These are phyloP conservation scores for Carex cristatella DNA, from an alignment of 176 grass and related monocot species.

Conservation along the genomic window DNA sequence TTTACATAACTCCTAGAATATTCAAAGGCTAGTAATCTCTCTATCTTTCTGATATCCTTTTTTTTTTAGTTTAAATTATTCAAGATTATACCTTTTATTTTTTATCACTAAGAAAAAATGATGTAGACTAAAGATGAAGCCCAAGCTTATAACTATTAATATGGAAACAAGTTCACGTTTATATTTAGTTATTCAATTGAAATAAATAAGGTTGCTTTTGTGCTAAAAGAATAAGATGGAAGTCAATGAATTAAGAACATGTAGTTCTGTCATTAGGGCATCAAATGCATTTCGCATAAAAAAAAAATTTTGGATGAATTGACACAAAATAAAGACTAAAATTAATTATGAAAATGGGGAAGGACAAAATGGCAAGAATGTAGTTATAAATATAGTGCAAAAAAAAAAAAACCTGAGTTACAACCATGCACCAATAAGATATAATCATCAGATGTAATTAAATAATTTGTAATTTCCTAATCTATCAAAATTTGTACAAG, in stretches of 20 bases:
- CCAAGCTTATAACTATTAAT: background rate
- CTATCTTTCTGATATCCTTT: background rate
- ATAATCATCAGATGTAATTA: too few relatives aligned
- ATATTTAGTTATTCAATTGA: background rate
- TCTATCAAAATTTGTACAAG: too few relatives aligned
- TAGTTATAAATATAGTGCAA: background rate
- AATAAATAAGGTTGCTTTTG: background rate
- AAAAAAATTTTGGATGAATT: background rate
- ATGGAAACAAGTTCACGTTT: background rate
- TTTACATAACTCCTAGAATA: background rate
- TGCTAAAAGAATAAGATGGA: too few relatives aligned
- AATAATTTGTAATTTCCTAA: too few relatives aligned
- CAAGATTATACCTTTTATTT: background rate
- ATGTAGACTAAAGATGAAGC: background rate
- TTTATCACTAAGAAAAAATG: background rate
- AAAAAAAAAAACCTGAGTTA: too few relatives aligned
- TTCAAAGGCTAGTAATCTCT: conserved; percentile 21
- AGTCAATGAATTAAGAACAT: background rate
- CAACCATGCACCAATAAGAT: too few relatives aligned
- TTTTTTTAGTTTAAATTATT: background rate
- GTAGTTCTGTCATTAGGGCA: background rate
- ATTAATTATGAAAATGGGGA: background rate
- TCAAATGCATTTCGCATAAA: background rate
- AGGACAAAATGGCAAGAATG: background rate
- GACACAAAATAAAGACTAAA: background rate